These are phyloP conservation scores for Hypoxylon sp. DNA, from an alignment of 2,329 filamentous ascomycete genomes.

Conservation along the genomic window DNA sequence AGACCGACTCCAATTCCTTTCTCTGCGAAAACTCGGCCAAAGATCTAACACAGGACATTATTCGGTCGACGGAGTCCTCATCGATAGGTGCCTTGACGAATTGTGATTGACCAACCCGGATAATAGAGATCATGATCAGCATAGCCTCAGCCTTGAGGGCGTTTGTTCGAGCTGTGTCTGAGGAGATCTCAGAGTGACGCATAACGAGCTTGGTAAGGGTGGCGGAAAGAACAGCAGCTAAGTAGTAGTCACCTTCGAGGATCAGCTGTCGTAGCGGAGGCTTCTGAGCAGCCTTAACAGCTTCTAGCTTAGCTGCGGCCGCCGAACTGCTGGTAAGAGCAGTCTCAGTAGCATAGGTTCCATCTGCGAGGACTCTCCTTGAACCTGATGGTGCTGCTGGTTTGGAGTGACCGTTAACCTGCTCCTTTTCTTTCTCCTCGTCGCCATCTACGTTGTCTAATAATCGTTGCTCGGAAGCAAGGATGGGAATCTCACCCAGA, in stretches of 20 bases:
- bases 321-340: slow-evolving; percentile 93
- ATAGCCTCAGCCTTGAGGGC: slow-evolving; percentile 95
- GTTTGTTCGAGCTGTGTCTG: slow-evolving; percentile 87
- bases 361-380: slow-evolving; percentile 91
- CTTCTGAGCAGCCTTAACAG: slow-evolving; percentile 96
- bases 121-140: slow-evolving; percentile 99
- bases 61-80: slow-evolving; percentile 96
- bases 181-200: slow-evolving; percentile 93
- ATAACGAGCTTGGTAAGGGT: slow-evolving; percentile 97
- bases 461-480: slow-evolving; percentile 91
- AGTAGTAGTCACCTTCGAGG: slow-evolving; percentile 95
- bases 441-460: slow-evolving; percentile 83
- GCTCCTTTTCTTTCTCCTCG: slow-evolving; percentile 66
- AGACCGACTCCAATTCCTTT: slow-evolving; percentile 90
- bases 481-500: slow-evolving; percentile 94
- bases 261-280: slow-evolving; percentile 94
- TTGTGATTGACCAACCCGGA: slow-evolving; percentile 97
- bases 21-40: slow-evolving; percentile 88
- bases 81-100: slow-evolving; percentile 98
- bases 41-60: slow-evolving; percentile 96
- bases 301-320: slow-evolving; percentile 89
- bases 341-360: slow-evolving; percentile 96
- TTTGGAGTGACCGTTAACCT: slow-evolving; percentile 84
- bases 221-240: slow-evolving; percentile 93
- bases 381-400: slow-evolving; percentile 80